phyloP scores from a whole-genome alignment of 2,329 filamentous ascomycete species.

The Paecilomyces sp. region DNA sequence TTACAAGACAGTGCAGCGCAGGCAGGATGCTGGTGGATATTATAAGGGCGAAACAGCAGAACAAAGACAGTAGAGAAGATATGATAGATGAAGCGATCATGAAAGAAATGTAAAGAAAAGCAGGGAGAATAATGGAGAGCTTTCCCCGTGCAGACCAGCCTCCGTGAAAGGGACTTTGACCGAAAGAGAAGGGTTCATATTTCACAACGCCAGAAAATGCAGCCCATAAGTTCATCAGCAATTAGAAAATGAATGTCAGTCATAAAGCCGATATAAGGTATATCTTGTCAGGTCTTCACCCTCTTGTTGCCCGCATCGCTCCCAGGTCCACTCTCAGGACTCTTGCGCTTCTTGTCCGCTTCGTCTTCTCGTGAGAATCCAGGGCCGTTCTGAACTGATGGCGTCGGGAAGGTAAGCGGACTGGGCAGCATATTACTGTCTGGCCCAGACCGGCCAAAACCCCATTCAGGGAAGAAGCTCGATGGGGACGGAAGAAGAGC shows the following conservation, averaged over 20 bases:
- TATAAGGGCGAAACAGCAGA: background rate
- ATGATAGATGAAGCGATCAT: background rate
- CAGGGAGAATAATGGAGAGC: background rate
- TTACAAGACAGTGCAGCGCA: background rate
- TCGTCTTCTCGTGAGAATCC: constrained; percentile 36
- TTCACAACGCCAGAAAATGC: background rate
- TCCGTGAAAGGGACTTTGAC: background rate
- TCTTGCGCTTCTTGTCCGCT: constrained; percentile 38
- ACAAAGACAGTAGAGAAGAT: background rate
- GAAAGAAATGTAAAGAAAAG: background rate
- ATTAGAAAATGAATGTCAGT: background rate
- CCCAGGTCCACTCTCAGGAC: constrained; percentile 28
- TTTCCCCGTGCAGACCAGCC: background rate
- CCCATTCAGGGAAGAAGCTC: constrained; percentile 89
- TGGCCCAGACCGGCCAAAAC: constrained; percentile 54
- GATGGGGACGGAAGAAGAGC: constrained; percentile 85
- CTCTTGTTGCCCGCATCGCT: constrained; percentile 29
- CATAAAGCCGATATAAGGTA: background rate
- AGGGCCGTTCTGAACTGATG: constrained; percentile 40
- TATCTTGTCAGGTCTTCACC: constrained; percentile 27
- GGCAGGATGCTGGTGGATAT: background rate
- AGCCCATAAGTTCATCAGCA: background rate
- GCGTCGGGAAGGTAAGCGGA: constrained; percentile 87
- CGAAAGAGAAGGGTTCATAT: background rate
- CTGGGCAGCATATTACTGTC: constrained; percentile 86